Evolutionary conservation across 805 yeast species (phyloP).

Genomic region (Spathaspora gorwiae): DNA sequence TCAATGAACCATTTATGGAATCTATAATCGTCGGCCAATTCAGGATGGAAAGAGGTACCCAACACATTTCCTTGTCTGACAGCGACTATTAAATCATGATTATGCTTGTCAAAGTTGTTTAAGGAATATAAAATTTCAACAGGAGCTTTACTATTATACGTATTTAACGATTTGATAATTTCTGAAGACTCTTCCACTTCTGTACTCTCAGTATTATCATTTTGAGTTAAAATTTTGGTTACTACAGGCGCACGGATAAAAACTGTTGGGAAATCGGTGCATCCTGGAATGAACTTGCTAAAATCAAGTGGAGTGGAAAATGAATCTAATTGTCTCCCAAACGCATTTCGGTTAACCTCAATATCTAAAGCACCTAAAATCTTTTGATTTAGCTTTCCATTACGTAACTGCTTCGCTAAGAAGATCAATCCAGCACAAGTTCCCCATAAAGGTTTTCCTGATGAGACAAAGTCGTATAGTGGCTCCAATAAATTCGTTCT

Average conservation of each 20-base stretch:
- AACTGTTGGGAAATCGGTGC: slow-evolving; percentile 40
- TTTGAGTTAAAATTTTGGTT: slow-evolving; percentile 11
- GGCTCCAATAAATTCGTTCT: slow-evolving; percentile 56
- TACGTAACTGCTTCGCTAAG: slow-evolving; percentile 49
- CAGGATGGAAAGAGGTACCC: slow-evolving; percentile 83
- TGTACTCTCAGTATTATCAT: slow-evolving; percentile 4
- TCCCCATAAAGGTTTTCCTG: slow-evolving; percentile 68
- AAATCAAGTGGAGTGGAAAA: slow-evolving; percentile 48
- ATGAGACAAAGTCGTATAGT: slow-evolving; percentile 45
- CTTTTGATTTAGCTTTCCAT: slow-evolving; percentile 51
- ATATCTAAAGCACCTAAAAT: slow-evolving; percentile 63
- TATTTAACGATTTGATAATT: slow-evolving; percentile 17
- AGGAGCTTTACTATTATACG: slow-evolving; percentile 19
- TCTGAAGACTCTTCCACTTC: neutral
- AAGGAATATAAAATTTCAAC: slow-evolving; percentile 43
- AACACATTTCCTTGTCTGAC: slow-evolving; percentile 62
- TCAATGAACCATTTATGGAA: slow-evolving; percentile 70
- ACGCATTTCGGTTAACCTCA: slow-evolving; percentile 65
- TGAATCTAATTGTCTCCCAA: slow-evolving; percentile 72
- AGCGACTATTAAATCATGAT: slow-evolving; percentile 54
- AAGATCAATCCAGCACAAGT: slow-evolving; percentile 82
- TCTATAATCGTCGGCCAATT: slow-evolving; percentile 51
- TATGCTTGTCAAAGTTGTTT: slow-evolving; percentile 10
- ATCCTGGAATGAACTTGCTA: slow-evolving; percentile 37
- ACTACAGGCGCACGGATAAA: slow-evolving; percentile 81